phyloP scores from a whole-genome alignment of 78 protist genomes.

The Dictyostelium discoideum region DNA sequence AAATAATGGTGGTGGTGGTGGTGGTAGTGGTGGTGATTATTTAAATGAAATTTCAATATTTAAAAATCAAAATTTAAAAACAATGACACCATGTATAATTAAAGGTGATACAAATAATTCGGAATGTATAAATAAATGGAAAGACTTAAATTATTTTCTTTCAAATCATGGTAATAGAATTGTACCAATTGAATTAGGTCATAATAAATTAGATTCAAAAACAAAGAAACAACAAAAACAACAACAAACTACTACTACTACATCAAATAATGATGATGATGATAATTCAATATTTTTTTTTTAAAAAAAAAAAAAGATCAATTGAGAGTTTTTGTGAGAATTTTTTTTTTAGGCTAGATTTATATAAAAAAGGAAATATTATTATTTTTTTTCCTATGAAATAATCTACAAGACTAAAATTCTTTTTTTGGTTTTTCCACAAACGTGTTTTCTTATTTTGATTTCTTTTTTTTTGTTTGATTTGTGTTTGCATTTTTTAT shows the following conservation, averaged over 20 bases:
- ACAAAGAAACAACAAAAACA: background rate
- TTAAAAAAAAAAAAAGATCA: too few species aligned
- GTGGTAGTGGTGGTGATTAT: too few species aligned
- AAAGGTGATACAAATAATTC: slow-evolving; percentile 27
- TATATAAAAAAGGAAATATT: too few species aligned
- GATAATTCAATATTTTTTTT: background rate
- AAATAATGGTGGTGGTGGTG: background rate
- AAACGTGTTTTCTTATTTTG: too few species aligned
- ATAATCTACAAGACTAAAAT: too few species aligned
- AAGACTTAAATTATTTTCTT: slow-evolving; percentile 35
- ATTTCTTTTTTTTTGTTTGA: too few species aligned
- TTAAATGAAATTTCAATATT: background rate
- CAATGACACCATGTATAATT: slow-evolving; percentile 12
- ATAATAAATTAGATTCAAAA: slow-evolving; percentile 36
- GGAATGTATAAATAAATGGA: slow-evolving; percentile 47
- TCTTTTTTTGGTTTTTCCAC: too few species aligned
- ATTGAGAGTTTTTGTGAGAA: too few species aligned
- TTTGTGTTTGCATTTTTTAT: too few species aligned
- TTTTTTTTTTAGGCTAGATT: too few species aligned
- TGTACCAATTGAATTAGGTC: slow-evolving; percentile 46
- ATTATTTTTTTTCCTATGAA: too few species aligned
- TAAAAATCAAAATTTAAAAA: background rate
- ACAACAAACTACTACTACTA: background rate
- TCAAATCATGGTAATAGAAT: slow-evolving; percentile 15
- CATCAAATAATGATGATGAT: background rate